Conservation (phyloP, 2,329 filamentous ascomycete genomes). For the Xylariaceae sp. region DNA sequence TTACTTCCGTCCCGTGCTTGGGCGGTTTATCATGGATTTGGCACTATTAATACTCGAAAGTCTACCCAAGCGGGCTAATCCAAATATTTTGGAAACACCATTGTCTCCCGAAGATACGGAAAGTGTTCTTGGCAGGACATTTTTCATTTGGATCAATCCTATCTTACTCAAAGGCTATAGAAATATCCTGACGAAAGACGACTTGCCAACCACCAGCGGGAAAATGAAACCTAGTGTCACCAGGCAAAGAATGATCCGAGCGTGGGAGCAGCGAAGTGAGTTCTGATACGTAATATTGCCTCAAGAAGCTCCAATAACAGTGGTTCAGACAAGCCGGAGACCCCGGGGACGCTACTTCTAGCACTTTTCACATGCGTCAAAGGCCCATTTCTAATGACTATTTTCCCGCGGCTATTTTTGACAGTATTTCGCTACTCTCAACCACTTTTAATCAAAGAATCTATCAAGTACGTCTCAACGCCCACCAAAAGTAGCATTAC, state of each 20-base stretch:
- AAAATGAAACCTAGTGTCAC: slow-evolving; percentile 32
- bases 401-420: slow-evolving; percentile 46
- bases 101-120: slow-evolving; percentile 39
- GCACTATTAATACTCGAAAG: neutral
- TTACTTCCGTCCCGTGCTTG: neutral
- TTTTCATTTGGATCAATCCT: slow-evolving; percentile 44
- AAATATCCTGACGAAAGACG: slow-evolving; percentile 30
- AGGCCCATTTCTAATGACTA: slow-evolving; percentile 38
- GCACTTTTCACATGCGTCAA: slow-evolving; percentile 41
- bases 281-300: neutral
- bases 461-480: slow-evolving; percentile 42
- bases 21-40: neutral
- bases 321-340: slow-evolving; percentile 31
- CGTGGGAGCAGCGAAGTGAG: slow-evolving; percentile 40
- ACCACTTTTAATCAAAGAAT: slow-evolving; percentile 46
- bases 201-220: slow-evolving; percentile 37
- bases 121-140: slow-evolving; percentile 34
- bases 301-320: too few species aligned
- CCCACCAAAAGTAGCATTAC: slow-evolving; percentile 3
- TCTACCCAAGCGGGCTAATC: neutral
- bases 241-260: slow-evolving; percentile 29
- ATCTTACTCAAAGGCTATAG: slow-evolving; percentile 40
- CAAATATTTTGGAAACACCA: neutral
- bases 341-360: slow-evolving; percentile 36
- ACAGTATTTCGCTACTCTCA: slow-evolving; percentile 49